A percentile compares a stretch with the other conserved stretches of the same genome.
Evolutionary conservation across 139 green algal genomes (phyloP).

Genomic region (Chlorella sp.): DNA sequence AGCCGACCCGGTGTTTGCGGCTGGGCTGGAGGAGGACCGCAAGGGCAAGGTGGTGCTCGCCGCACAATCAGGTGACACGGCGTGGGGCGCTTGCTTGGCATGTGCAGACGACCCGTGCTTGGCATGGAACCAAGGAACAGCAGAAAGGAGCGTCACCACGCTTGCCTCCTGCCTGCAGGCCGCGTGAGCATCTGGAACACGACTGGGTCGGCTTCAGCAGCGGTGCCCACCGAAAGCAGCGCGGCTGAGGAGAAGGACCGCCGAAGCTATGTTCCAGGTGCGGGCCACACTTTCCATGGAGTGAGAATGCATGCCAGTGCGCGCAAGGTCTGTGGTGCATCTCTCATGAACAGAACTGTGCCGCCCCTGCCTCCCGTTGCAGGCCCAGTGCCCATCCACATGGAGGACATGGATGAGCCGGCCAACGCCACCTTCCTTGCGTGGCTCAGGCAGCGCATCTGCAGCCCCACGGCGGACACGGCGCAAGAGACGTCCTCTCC

Average conservation of each 20-base stretch:
- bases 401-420: constrained; percentile 11
- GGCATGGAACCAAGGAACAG: too few species aligned
- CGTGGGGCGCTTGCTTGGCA: not conserved
- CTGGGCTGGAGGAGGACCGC: not conserved
- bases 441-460: not conserved
- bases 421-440: constrained; percentile 25
- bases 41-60: not conserved
- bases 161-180: too few species aligned
- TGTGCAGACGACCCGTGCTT: not conserved
- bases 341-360: not conserved
- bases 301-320: not conserved
- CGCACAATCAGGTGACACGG: not conserved
- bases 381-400: constrained; percentile 25
- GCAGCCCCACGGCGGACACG: too few species aligned
- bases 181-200: too few species aligned
- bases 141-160: too few species aligned
- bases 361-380: not conserved
- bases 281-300: not conserved
- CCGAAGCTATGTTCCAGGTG: not conserved
- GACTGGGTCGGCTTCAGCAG: too few species aligned
- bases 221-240: too few species aligned
- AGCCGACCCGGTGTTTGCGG: not conserved
- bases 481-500: too few species aligned
- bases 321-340: too few species aligned
- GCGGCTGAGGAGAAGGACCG: too few species aligned